phyloP scores from a whole-genome alignment of 257 asterid genomes.

The Gentiana straminea region DNA sequence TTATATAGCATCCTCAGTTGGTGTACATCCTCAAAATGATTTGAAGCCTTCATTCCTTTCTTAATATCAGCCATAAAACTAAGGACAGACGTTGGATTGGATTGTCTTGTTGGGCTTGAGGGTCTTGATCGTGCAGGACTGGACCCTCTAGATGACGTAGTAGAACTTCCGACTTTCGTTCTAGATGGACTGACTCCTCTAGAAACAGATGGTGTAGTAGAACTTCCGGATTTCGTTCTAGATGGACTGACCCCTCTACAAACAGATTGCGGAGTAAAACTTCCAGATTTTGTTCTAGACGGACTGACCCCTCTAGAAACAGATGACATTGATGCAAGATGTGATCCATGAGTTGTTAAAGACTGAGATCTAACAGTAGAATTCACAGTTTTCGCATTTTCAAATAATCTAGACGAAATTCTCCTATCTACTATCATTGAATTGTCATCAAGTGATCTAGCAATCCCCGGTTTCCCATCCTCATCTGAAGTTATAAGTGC shows the following conservation, averaged over 20 bases:
- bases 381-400: conserved; percentile 26
- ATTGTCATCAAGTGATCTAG: conserved; percentile 38
- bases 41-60: conserved; percentile 57
- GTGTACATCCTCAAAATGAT: conserved; percentile 76
- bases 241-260: conserved; percentile 61
- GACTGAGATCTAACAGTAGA: conserved; percentile 51
- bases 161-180: conserved; percentile 22
- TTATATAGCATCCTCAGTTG: conserved; percentile 63
- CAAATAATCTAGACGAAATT: conserved; percentile 36
- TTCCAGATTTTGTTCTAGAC: conserved; percentile 30
- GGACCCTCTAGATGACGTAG: conserved; percentile 48
- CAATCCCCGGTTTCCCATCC: conserved; percentile 16
- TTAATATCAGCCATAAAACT: conserved; percentile 71
- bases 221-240: conserved; percentile 25
- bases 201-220: conserved; percentile 34
- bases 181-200: conserved; percentile 61
- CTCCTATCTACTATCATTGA: conserved; percentile 25
- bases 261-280: conserved; percentile 26
- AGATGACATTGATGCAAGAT: conserved; percentile 24
- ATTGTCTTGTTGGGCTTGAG: conserved; percentile 73
- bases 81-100: conserved; percentile 64
- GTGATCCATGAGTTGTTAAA: conserved; percentile 33
- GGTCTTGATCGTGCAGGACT: conserved; percentile 68
- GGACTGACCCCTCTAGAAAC: conserved; percentile 57
- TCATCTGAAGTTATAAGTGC: conserved; percentile 26